Evolutionary conservation across 179 eudicot species (phyloP).

Genomic region (Patellifolia procumbens): DNA sequence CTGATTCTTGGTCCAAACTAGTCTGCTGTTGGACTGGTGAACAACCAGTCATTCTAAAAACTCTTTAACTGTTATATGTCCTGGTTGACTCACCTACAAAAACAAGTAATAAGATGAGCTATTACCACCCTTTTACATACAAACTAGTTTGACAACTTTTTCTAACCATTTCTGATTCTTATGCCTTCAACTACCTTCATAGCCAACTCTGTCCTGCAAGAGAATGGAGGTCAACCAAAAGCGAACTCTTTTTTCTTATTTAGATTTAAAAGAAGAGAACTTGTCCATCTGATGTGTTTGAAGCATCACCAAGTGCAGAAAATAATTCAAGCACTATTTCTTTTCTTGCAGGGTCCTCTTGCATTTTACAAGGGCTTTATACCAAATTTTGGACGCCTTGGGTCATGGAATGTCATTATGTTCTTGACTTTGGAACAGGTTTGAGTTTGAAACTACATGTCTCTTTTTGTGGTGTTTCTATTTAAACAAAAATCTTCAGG

Average conservation of each 20-base stretch:
- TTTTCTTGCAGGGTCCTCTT: conserved; percentile 79
- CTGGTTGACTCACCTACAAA: not conserved
- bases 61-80: not conserved
- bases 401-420: conserved; percentile 99
- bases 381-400: conserved; percentile 93
- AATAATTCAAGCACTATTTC: not conserved
- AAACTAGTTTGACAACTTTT: not conserved
- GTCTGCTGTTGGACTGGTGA: no score
- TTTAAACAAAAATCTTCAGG: not conserved
- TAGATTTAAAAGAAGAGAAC: no score
- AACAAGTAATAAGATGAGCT: not conserved
- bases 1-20: no score
- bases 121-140: not conserved
- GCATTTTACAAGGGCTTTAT: conserved; percentile 95
- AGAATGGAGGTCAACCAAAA: not conserved
- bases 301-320: no score
- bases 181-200: not conserved
- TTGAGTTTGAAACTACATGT: conserved; percentile 14
- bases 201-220: not conserved
- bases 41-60: not conserved
- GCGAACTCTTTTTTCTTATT: no score
- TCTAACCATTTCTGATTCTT: not conserved
- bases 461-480: not conserved
- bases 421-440: conserved; percentile 98
- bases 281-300: no score